phyloP scores from a whole-genome alignment of 176 grass and related monocot species.

The Cenchrus americanus region DNA sequence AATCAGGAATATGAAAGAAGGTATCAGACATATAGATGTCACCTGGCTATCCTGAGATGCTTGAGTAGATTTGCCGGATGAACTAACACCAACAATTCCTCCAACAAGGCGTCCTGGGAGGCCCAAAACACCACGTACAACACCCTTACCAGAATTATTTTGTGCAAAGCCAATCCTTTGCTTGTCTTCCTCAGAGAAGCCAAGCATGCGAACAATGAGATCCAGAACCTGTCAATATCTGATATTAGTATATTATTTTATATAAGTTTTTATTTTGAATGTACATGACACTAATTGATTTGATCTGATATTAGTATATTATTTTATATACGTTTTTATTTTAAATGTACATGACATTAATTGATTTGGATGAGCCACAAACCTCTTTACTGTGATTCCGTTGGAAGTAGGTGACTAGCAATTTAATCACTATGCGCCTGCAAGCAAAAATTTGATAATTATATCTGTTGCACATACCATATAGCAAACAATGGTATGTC shows the following conservation, averaged over 20 bases:
- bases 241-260: conserved; percentile 10
- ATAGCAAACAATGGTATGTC: not conserved
- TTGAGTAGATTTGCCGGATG: conserved; percentile 51
- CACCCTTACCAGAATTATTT: conserved; percentile 67
- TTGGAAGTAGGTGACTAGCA: conserved; percentile 94
- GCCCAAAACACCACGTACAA: conserved; percentile 88
- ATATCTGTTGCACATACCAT: conserved; percentile 10
- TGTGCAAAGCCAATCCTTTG: conserved; percentile 89
- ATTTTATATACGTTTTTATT: not conserved
- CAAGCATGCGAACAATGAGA: conserved; percentile 95
- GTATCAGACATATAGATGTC: conserved; percentile 13
- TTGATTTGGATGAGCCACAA: conserved; percentile 24
- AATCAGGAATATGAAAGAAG: not conserved
- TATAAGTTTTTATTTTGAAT: not conserved
- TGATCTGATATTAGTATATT: not conserved
- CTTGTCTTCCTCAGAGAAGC: conserved; percentile 95
- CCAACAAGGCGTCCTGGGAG: conserved; percentile 81
- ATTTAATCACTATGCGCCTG: conserved; percentile 93
- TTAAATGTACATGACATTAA: conserved; percentile 3
- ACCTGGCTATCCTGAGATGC: conserved; percentile 72
- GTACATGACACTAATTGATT: conserved; percentile 9
- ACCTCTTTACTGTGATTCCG: conserved; percentile 97
- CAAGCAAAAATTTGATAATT: conserved; percentile 41
- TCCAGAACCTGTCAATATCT: conserved; percentile 68
- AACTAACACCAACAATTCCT: conserved; percentile 67